A percentile compares a stretch with the other conserved stretches of the same genome.
These are phyloP conservation scores for Populus tomentosa DNA, from an alignment of 441 rosid genomes.

Conservation along the genomic window DNA sequence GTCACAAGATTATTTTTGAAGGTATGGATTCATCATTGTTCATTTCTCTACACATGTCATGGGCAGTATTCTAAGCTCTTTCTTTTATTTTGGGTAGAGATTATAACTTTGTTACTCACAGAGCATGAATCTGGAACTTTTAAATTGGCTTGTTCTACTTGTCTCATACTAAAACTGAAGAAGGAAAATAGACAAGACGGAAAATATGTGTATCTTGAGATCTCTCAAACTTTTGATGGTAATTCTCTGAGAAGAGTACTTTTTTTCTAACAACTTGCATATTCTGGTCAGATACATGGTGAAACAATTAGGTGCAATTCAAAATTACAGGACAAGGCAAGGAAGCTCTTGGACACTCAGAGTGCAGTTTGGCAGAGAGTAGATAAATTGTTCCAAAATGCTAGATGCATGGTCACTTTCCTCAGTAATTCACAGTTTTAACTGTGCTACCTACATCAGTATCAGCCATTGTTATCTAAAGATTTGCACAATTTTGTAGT, in stretches of 20 bases:
- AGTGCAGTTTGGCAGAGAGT: slow-evolving; percentile 73
- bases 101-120: background rate
- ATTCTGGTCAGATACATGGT: slow-evolving; percentile 68
- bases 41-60: background rate
- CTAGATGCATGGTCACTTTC: slow-evolving; percentile 89
- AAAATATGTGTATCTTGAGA: background rate
- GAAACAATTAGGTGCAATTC: slow-evolving; percentile 70
- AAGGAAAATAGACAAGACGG: background rate
- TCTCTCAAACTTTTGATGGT: background rate
- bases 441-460: background rate
- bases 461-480: background rate
- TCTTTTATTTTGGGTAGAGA: too few relatives aligned
- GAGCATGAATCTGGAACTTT: background rate
- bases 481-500: background rate
- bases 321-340: slow-evolving; percentile 63
- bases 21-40: slow-evolving; percentile 41
- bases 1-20: slow-evolving; percentile 78
- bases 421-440: slow-evolving; percentile 89
- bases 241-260: too few relatives aligned
- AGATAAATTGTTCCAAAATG: slow-evolving; percentile 78
- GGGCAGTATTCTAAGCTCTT: background rate
- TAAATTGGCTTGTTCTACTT: background rate
- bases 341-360: slow-evolving; percentile 67
- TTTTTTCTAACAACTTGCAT: background rate
- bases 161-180: background rate